Conservation (phyloP, 768 basidiomycete genomes). For the Hemileccinum rubropunctum region DNA sequence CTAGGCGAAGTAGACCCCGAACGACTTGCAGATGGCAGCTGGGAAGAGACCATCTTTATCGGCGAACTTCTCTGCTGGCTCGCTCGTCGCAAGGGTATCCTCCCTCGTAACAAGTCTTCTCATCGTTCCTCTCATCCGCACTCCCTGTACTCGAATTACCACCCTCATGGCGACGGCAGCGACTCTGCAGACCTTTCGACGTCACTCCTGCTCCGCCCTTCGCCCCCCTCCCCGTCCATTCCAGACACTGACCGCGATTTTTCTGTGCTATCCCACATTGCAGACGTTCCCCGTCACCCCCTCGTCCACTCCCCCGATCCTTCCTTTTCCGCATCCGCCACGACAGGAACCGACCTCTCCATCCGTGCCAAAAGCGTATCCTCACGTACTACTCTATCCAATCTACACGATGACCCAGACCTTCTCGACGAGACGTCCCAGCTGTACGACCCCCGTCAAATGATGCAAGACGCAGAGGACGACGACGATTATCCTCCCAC, state of each 20-base stretch:
- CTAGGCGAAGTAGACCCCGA: conserved; percentile 64
- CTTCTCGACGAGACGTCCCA: conserved; percentile 15
- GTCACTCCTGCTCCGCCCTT: conserved; percentile 26
- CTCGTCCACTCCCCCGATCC: conserved; percentile 31
- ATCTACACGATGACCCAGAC: conserved; percentile 5
- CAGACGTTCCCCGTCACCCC: conserved; percentile 31
- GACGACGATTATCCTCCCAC: conserved; percentile 25
- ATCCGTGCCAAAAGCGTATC: conserved; percentile 28
- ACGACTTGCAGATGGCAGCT: conserved; percentile 58
- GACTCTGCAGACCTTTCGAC: conserved; percentile 21
- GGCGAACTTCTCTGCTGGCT: conserved; percentile 72
- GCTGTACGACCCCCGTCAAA: conserved; percentile 9
- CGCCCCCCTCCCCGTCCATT: background rate
- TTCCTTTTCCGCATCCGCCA: conserved; percentile 33
- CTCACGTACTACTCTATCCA: conserved; percentile 23
- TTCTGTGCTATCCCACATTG: conserved; percentile 24
- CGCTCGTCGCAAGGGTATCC: conserved; percentile 43
- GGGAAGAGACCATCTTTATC: conserved; percentile 65
- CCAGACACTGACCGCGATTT: background rate
- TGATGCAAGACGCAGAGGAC: conserved; percentile 32
- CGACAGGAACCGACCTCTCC: conserved; percentile 33
- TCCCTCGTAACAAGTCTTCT: conserved; percentile 14
- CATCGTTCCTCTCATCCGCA: conserved; percentile 1
- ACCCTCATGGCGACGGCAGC: conserved; percentile 19
- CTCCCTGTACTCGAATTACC: conserved; percentile 19